Conservation (phyloP, 495 filamentous ascomycete genomes). For the Lasiosphaeria ovina region DNA sequence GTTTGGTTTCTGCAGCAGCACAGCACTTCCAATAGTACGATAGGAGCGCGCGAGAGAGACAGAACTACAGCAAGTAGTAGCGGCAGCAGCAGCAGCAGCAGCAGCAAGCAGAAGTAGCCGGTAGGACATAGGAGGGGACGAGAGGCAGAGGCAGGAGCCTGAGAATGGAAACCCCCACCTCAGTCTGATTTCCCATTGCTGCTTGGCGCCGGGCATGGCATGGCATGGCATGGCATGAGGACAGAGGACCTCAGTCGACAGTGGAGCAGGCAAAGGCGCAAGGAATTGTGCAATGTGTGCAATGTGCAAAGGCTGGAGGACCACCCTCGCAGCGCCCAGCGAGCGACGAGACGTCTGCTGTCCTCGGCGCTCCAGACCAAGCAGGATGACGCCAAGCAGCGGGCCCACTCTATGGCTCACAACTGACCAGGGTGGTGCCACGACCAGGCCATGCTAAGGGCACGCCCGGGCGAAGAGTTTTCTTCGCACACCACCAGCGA, state of each 20-base stretch:
- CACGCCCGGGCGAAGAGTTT: constrained; percentile 26
- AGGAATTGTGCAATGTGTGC: not conserved
- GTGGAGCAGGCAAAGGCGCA: not conserved
- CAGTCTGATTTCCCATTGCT: no score
- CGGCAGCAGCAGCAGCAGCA: no score
- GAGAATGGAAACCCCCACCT: no score
- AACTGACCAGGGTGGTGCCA: constrained; percentile 37
- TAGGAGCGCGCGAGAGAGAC: no score
- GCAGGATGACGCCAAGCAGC: not conserved
- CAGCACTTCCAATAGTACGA: no score
- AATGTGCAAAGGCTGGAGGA: not conserved
- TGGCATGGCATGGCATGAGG: no score
- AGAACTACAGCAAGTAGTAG: no score
- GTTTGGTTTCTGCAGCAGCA: no score
- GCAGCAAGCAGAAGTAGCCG: no score
- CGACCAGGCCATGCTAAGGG: constrained; percentile 30
- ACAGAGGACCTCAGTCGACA: not conserved
- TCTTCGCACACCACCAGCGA: constrained; percentile 24
- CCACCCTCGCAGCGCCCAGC: not conserved
- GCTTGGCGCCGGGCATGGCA: no score
- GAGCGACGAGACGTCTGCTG: not conserved
- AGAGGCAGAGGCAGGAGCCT: no score
- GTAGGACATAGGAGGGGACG: no score
- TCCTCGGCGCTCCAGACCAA: constrained; percentile 1
- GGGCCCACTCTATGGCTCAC: constrained; percentile 27